Base-by-base conservation (phyloP, 78 protist species). In the Guillardia theta region DNA sequence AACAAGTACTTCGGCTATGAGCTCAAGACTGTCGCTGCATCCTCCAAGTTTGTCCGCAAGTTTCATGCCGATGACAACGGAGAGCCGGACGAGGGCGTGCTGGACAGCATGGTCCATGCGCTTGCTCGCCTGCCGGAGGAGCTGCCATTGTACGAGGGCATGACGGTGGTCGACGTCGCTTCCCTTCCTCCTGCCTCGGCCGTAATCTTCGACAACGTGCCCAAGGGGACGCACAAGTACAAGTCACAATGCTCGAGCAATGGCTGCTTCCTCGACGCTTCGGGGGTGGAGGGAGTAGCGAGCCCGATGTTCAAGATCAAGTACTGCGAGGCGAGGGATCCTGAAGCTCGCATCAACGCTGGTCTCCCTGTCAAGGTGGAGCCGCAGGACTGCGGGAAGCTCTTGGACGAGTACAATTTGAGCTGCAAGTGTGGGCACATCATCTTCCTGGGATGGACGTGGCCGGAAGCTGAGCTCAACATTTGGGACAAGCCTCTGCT, bases 241-340 rank as follows among this genome's bases (percentile, higher is more conserved):
- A 24, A 24, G 70, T 30, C 70, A 9, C 70, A 24, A 24, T 58
- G 39, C 70, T 58, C 70, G 58, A 50, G 30, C 58, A 10, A 15
- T 50, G 58, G 58, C 58, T 50, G 58, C 58, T 10, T 50, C 30
- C 58, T 10, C 58, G 58, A 15, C 30, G 58, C 58, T 10, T 6
- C 39, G 70, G 39, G 27, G 70, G 70, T 6, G 27, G 27, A 24
- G 70, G 39, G 39, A 6, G 70, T 4, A 6, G 83, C 83, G 1
- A 36, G 46, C 10, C 83, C 83, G 6, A 43, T 43, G 41, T 70
- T 70, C 41, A 36, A 10, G 9, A 24, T 70, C 83, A 70, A 33
- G 83, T 70, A 70, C 83, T 70, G 83, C 41, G 83, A 70, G 83
- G 83, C 83, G 41, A 33, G 46, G 33, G 83, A 70, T 43, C 33